phyloP scores from a whole-genome alignment of 768 basidiomycete species.

The Lyophyllum shimeji region DNA sequence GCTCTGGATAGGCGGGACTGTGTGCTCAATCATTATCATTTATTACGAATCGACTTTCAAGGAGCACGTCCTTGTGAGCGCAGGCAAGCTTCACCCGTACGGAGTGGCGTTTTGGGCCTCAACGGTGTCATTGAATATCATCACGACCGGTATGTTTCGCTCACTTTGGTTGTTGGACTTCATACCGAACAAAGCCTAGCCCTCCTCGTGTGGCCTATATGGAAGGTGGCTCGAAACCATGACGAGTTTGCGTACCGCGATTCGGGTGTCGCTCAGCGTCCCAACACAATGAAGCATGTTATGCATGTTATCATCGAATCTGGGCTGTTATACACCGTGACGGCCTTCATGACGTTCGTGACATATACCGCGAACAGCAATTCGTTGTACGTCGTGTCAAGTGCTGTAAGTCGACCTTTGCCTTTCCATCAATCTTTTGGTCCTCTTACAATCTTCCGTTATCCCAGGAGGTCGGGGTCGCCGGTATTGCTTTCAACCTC shows the following conservation, averaged over 20 bases:
- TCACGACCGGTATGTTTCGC: constrained; percentile 15
- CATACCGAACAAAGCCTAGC: not conserved
- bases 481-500: constrained; percentile 13
- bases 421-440: not conserved
- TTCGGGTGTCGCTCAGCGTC: not conserved
- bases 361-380: constrained; percentile 5
- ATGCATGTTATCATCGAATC: constrained; percentile 5
- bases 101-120: constrained; percentile 16
- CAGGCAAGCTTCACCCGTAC: constrained; percentile 9
- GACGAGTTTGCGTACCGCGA: constrained; percentile 3
- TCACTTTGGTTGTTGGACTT: not conserved
- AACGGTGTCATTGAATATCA: constrained; percentile 14
- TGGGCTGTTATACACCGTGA: not conserved
- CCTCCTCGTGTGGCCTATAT: constrained; percentile 6
- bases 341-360: constrained; percentile 2
- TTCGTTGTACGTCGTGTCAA: constrained; percentile 3
- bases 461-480: constrained; percentile 6
- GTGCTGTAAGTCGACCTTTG: not conserved
- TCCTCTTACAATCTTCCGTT: not conserved
- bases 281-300: constrained; percentile 4
- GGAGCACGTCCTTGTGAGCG: constrained; percentile 6
- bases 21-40: constrained; percentile 5
- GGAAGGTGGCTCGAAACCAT: constrained; percentile 5
- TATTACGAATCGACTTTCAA: constrained; percentile 11
- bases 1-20: not conserved